Base-by-base conservation (phyloP, 1,284 basidiomycete genomes). In the Apiotrichum montevideense region DNA sequence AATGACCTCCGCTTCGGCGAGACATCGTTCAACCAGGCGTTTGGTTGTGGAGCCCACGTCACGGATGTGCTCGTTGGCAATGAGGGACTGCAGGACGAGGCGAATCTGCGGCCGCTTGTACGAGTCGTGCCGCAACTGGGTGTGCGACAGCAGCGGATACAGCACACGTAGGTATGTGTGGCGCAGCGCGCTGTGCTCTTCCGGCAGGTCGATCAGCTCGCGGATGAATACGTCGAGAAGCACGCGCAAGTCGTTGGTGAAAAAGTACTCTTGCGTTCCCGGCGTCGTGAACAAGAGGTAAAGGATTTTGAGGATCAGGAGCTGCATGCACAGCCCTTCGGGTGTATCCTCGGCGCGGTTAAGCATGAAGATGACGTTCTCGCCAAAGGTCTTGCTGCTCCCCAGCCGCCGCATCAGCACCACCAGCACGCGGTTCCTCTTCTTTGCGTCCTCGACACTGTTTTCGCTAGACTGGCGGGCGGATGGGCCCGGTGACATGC, bases 341-440 rank as follows among this genome's bases (percentile, higher is more conserved):
- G 88, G 80, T 2, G 87, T 87, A 48, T 86, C 83, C 68, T 87
- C 90, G 46, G 93, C 89, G 58, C 95, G 85, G 70, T 99, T 98
- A 44, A 99, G 80, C 87, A 98, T 98, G 74, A 97, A 99, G 62
- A 98, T 97, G 80, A 98, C 84, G 69, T 98, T 98, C 78, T 95
- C 93, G 13, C 93, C 93, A 74, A 98, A 97, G 0, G 95, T 97
- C 78, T 91, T 92, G 75, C 86, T 90, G 10, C 84, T 85, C 7
- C 88, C 86, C 39, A 92, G 75, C 13, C 94, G 84, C 32, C 87
- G 81, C 80, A 90, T 88, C 34, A 98, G 80, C 0, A 95, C 85
- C 32, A 84, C 81, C 41, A 98, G 77, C 0, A 98, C 87, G 14
- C 91, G 81, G 70, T 98, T 98, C 50, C 67, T 61, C 63, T 66